Conservation (phyloP, 2,329 filamentous ascomycete genomes). For the Aureobasidium sp. region DNA sequence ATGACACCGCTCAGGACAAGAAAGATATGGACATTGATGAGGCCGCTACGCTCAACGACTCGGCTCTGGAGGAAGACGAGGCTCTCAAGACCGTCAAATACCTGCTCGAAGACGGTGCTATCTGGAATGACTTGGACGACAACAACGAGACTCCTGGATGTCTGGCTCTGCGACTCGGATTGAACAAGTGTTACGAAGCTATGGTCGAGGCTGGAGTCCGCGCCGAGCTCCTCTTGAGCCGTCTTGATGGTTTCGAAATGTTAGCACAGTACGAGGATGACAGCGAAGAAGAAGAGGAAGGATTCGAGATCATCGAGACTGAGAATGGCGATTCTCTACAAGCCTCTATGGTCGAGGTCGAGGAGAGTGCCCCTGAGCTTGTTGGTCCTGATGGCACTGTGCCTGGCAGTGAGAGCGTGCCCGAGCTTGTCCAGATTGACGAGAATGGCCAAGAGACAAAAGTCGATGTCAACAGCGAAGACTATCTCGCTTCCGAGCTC, state of each 20-base stretch:
- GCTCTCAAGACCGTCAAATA: constrained; percentile 76
- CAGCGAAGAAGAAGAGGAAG: constrained; percentile 52
- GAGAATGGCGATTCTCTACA: constrained; percentile 3
- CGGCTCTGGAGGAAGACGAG: constrained; percentile 55
- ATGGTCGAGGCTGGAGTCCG: constrained; percentile 92
- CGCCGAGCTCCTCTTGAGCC: constrained; percentile 85
- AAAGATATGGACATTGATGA: constrained; percentile 31
- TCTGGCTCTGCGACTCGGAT: constrained; percentile 75
- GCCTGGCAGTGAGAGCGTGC: constrained; percentile 24
- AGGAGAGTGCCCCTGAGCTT: constrained; percentile 22
- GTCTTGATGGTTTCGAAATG: constrained; percentile 84
- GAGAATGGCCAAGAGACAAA: constrained; percentile 30
- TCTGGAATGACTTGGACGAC: constrained; percentile 95
- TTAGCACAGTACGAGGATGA: constrained; percentile 66
- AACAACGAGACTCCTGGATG: constrained; percentile 94
- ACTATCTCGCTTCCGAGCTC: constrained; percentile 53
- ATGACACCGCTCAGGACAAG: constrained; percentile 36
- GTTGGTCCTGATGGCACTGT: constrained; percentile 27
- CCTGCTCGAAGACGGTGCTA: constrained; percentile 87
- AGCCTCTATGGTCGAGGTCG: constrained; percentile 22
- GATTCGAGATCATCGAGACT: constrained; percentile 20
- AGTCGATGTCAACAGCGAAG: constrained; percentile 46
- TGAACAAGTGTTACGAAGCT: constrained; percentile 77
- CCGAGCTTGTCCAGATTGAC: constrained; percentile 30
- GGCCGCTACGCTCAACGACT: constrained; percentile 36